Evolutionary conservation across 1,284 basidiomycete genomes (phyloP).

Genomic region (Dichomitus squalens): DNA sequence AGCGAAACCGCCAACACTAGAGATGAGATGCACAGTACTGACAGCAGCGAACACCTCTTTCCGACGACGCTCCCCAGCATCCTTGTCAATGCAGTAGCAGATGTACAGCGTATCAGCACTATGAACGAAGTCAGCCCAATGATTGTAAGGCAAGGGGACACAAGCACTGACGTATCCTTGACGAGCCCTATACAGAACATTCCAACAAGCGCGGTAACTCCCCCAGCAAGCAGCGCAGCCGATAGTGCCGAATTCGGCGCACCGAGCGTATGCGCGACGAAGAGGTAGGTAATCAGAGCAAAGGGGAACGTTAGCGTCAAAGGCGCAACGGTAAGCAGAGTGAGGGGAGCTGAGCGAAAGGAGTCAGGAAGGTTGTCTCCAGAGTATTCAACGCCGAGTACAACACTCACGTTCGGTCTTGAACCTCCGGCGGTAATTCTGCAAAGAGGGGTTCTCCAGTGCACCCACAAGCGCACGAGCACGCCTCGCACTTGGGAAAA

Average conservation of each 20-base stretch:
- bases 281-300: conserved; percentile 82
- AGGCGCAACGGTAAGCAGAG: conserved; percentile 80
- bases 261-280: conserved; percentile 82
- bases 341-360: conserved; percentile 54
- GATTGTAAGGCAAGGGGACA: neutral
- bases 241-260: conserved; percentile 79
- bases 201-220: conserved; percentile 81
- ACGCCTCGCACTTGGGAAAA: conserved; percentile 77
- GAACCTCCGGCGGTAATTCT: conserved; percentile 50
- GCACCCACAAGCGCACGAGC: conserved; percentile 59
- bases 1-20: neutral
- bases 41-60: conserved; percentile 75
- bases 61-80: conserved; percentile 61
- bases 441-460: conserved; percentile 41
- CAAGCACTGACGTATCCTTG: conserved; percentile 65
- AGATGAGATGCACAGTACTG: conserved; percentile 34
- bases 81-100: conserved; percentile 88
- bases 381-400: neutral
- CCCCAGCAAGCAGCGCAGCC: conserved; percentile 77
- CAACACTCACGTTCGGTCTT: conserved; percentile 56
- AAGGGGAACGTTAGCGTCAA: conserved; percentile 81
- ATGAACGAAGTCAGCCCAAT: neutral
- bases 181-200: conserved; percentile 83
- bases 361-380: conserved; percentile 1
- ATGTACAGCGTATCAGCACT: conserved; percentile 84